These are phyloP conservation scores for Aspergillus baeticus DNA, from an alignment of 495 filamentous ascomycete genomes.

Conservation along the genomic window DNA sequence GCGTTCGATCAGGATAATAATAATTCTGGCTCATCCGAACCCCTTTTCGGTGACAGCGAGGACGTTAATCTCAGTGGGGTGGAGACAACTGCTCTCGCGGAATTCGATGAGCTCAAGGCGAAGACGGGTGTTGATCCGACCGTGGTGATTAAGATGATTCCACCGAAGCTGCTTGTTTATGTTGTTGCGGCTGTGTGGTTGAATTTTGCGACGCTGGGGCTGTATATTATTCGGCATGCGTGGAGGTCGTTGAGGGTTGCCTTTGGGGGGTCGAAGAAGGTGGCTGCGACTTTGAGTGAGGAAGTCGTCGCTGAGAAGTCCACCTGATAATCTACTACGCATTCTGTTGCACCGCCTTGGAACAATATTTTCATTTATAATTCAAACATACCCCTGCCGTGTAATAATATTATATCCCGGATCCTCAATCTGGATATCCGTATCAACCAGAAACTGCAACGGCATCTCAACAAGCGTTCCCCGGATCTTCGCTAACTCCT, in stretches of 20 bases:
- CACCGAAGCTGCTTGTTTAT: slow-evolving; percentile 14
- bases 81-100: neutral
- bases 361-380: too few species aligned
- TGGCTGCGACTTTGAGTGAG: too few species aligned
- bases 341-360: too few species aligned
- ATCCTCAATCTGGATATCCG: neutral
- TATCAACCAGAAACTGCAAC: neutral
- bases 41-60: neutral
- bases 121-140: slow-evolving; percentile 15
- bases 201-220: slow-evolving; percentile 13
- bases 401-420: neutral
- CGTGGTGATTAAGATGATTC: slow-evolving; percentile 8
- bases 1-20: neutral
- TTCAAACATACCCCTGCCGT: neutral
- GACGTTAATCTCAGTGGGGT: too few species aligned
- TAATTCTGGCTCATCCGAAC: neutral
- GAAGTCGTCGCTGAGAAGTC: too few species aligned
- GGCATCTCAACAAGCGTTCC: neutral
- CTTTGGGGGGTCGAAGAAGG: too few species aligned
- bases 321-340: too few species aligned
- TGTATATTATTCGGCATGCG: slow-evolving; percentile 18
- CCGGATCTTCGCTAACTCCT: neutral
- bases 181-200: slow-evolving; percentile 13
- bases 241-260: slow-evolving; percentile 12
- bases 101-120: slow-evolving; percentile 15